These are phyloP conservation scores for Citrus medica DNA, from an alignment of 345 rosid species.

Conservation along the genomic window DNA sequence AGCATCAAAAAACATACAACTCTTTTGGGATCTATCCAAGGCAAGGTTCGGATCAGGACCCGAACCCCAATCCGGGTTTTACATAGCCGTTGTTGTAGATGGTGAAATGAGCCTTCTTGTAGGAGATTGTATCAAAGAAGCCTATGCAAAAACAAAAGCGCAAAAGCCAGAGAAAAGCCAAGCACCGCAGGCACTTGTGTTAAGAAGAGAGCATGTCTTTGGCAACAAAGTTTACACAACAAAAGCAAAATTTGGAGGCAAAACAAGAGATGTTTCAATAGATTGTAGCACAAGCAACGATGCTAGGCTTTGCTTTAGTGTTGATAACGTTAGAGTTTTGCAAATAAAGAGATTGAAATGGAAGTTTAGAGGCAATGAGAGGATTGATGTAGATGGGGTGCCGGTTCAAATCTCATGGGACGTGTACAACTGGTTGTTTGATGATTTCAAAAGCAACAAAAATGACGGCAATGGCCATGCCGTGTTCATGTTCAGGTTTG, in stretches of 20 bases:
- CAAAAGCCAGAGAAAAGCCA: conserved; percentile 35
- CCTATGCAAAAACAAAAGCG: conserved; percentile 50
- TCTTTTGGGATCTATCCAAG: conserved; percentile 77
- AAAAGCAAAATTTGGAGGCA: conserved; percentile 73
- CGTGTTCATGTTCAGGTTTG: conserved; percentile 86
- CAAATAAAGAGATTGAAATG: conserved; percentile 73
- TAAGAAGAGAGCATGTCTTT: conserved; percentile 75
- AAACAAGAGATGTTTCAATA: conserved; percentile 57
- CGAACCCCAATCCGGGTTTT: conserved; percentile 79
- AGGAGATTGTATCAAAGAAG: conserved; percentile 67
- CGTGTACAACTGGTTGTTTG: conserved; percentile 84
- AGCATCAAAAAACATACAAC: conserved; percentile 28
- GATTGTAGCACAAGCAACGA: conserved; percentile 62
- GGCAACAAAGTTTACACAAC: conserved; percentile 65
- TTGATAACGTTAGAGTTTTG: conserved; percentile 59
- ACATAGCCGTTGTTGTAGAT: conserved; percentile 68
- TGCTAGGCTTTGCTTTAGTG: conserved; percentile 53
- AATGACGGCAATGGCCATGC: conserved; percentile 41
- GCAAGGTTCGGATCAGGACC: conserved; percentile 84
- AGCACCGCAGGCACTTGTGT: conserved; percentile 31
- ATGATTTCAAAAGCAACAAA: conserved; percentile 16
- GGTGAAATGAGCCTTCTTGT: conserved; percentile 66
- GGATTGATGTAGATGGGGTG: conserved; percentile 70
- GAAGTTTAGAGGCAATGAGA: conserved; percentile 94
- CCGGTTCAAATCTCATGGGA: conserved; percentile 87